Percentiles rank a stretch among this genome's conserved stretches.
Evolutionary conservation across 2,329 filamentous ascomycete genomes (phyloP).

Genomic region (Anisogramma anomala): DNA sequence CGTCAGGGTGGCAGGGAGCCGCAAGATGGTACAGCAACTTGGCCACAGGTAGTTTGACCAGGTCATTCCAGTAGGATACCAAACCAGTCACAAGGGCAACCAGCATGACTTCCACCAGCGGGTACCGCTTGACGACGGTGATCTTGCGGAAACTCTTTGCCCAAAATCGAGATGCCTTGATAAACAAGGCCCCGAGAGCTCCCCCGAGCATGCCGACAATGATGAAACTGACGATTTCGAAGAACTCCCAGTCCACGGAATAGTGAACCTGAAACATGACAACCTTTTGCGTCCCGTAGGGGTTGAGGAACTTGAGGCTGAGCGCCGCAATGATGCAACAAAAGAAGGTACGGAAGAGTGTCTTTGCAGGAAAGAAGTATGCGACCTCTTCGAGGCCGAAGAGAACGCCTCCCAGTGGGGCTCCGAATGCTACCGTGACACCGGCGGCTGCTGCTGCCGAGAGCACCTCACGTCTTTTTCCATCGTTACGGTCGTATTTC

Average conservation of each 20-base stretch:
- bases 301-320: conserved; percentile 88
- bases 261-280: conserved; percentile 95
- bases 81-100: conserved; percentile 78
- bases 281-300: conserved; percentile 92
- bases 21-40: conserved; percentile 85
- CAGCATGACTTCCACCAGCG: conserved; percentile 75
- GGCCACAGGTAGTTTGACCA: conserved; percentile 80
- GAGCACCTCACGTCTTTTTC: conserved; percentile 84
- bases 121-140: conserved; percentile 65
- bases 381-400: conserved; percentile 92
- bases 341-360: conserved; percentile 93
- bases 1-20: conserved; percentile 68
- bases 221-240: conserved; percentile 77
- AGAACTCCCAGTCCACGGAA: conserved; percentile 80
- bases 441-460: conserved; percentile 85
- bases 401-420: conserved; percentile 74
- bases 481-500: conserved; percentile 92
- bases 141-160: conserved; percentile 79
- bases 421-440: conserved; percentile 88
- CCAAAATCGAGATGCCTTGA: conserved; percentile 89
- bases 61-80: conserved; percentile 83
- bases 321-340: conserved; percentile 91
- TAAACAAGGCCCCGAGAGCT: conserved; percentile 78
- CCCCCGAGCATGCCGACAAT: conserved; percentile 80
- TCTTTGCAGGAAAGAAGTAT: conserved; percentile 97